Evolutionary conservation across 345 rosid species (phyloP), one percentile per base, ranked within the genome.

Genomic region (Dovyalis caffra): DNA sequence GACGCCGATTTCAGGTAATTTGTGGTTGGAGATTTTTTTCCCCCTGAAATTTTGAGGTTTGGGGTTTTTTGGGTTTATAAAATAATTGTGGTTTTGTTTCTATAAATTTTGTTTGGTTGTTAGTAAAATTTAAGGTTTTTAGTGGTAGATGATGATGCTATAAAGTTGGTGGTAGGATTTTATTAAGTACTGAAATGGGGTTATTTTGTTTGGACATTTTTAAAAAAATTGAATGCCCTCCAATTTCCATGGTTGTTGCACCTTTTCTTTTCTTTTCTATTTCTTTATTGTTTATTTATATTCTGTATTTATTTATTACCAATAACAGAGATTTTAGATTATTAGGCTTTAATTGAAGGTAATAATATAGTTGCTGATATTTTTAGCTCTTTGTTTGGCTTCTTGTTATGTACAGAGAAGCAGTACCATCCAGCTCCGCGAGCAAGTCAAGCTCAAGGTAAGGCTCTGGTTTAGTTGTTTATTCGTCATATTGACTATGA

Each of bases 401-500:
- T 49, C 38, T 73, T 67, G 25, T 76, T 38, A 29, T 71, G 56
- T 67, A 8, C 79, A 83, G 88, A 84, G 75, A 84, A 88, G 82
- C 90, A 84, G 81, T 82, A 74, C 77, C 88, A 83, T 25, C 84
- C 82, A 33, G 45, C 74, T 77, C 69, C 61, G 38, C 76, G 49
- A 79, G 82, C 76, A 31, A 77, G 76, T 72, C 83, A 75, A 77
- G 77, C 83, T 82, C 90, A 72, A 86, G 91, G 91, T 86, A 84
- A 78, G 26, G 26, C 15, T 68, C 43, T n/a, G 60, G 10, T 56
- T 28, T 56, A 12, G 5, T 23, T 3, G 26, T 63, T 16, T 64
- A 49, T 31, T 62, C 43, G 14, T 56, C 18, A 35, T 34, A 62
- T 32, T 66, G 33, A 14, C 28, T 12, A 23, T 51, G 32, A 28